Evolutionary conservation across 441 rosid genomes (phyloP).

Genomic region (Aleurites moluccanus): DNA sequence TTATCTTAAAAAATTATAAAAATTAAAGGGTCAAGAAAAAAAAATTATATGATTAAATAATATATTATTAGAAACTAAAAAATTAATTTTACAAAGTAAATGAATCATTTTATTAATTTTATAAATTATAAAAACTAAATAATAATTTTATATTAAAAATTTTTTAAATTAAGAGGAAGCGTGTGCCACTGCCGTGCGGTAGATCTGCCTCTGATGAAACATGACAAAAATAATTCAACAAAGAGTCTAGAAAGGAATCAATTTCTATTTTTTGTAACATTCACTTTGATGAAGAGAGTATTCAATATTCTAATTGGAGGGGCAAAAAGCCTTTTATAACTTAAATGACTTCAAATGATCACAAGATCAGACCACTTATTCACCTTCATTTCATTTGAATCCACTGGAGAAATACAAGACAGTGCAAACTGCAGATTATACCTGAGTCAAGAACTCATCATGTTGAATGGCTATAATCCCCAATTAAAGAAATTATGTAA

Average conservation of each 20-base stretch:
- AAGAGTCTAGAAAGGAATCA: background rate
- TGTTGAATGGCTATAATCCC: background rate
- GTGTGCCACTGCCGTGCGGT: too few relatives aligned
- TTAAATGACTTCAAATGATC: background rate
- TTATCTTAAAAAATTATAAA: too few relatives aligned
- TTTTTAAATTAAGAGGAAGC: too few relatives aligned
- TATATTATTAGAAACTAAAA: too few relatives aligned
- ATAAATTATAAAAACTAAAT: too few relatives aligned
- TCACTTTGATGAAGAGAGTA: background rate
- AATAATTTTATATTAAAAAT: too few relatives aligned
- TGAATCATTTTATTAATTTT: too few relatives aligned
- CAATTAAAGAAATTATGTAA: background rate
- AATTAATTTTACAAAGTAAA: too few relatives aligned
- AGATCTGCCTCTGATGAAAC: too few relatives aligned
- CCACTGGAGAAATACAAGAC: conserved; percentile 4
- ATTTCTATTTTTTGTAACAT: background rate
- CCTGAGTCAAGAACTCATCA: conserved; percentile 3
- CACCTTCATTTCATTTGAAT: conserved; percentile 11
- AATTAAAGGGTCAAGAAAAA: too few relatives aligned
- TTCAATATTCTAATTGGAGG: background rate
- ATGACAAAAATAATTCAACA: background rate
- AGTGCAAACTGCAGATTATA: conserved; percentile 1
- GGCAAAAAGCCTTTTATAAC: background rate
- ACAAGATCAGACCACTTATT: conserved; percentile 1
- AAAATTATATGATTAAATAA: too few relatives aligned